phyloP scores from a whole-genome alignment of 495 filamentous ascomycete genomes.

The Xeromyces bisporus region DNA sequence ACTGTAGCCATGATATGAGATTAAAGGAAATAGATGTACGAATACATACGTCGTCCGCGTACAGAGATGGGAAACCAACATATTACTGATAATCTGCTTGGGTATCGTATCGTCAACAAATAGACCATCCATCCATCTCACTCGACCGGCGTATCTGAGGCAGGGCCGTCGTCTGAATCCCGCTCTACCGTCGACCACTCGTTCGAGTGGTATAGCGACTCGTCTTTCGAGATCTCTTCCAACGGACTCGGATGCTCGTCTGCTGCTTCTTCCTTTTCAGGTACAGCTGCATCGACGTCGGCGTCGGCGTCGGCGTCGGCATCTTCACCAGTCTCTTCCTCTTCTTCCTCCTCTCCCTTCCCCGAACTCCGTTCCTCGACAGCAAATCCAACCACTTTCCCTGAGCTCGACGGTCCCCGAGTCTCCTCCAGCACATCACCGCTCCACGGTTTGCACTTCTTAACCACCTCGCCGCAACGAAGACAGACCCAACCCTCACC shows the following conservation, averaged over 20 bases:
- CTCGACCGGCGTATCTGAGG: conserved; percentile 1
- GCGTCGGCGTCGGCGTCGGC: not conserved
- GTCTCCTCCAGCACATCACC: conserved; percentile 62
- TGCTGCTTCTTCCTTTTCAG: conserved; percentile 1
- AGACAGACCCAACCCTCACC: conserved; percentile 95
- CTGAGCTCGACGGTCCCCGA: conserved; percentile 28
- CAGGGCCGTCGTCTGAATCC: conserved; percentile 7
- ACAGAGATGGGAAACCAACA: no score
- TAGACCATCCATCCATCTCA: conserved; percentile 1
- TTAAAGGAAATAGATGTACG: no score
- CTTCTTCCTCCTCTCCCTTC: conserved; percentile 4
- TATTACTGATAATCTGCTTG: no score
- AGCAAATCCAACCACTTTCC: conserved; percentile 56
- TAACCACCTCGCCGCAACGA: conserved; percentile 69
- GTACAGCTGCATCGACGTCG: not conserved
- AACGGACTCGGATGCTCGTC: conserved; percentile 9
- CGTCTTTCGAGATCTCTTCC: conserved; percentile 18
- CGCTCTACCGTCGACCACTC: conserved; percentile 23
- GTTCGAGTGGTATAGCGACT: conserved; percentile 18
- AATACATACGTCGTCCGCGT: no score
- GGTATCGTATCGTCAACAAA: no score
- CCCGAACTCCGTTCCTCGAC: conserved; percentile 29
- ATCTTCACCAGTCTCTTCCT: conserved; percentile 2
- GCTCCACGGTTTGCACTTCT: conserved; percentile 82
- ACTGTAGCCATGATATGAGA: no score